A percentile compares a stretch with the other conserved stretches of the same genome.
These are phyloP conservation scores for Peterozyma xylosa DNA, from an alignment of 805 yeast species.

Conservation along the genomic window DNA sequence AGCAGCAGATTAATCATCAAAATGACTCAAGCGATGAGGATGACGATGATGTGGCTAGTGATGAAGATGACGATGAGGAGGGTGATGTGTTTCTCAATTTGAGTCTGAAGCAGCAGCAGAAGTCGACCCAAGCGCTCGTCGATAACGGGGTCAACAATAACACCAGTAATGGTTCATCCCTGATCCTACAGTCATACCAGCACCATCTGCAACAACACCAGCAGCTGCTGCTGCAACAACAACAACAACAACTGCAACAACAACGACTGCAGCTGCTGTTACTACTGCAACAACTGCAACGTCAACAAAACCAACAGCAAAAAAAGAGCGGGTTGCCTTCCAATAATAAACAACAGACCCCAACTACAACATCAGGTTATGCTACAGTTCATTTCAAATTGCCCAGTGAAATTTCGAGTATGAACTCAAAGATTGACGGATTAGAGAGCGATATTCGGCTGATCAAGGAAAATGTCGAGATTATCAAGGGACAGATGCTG, in stretches of 20 bases:
- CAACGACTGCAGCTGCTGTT: background rate
- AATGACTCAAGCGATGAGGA: background rate
- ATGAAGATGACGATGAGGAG: background rate
- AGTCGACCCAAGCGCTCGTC: too few relatives aligned
- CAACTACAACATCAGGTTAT: background rate
- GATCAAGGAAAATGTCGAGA: background rate
- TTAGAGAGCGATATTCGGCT: background rate
- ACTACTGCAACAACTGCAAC: background rate
- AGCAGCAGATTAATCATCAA: too few relatives aligned
- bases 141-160: too few relatives aligned
- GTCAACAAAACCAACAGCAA: background rate
- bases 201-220: background rate
- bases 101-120: too few relatives aligned
- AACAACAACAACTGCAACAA: background rate
- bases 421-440: background rate
- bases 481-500: slow-evolving; percentile 1
- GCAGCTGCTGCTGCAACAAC: background rate
- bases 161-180: background rate
- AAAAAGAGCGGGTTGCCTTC: too few relatives aligned
- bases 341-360: too few relatives aligned
- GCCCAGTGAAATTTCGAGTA: background rate
- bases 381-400: slow-evolving; percentile 3
- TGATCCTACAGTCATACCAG: background rate
- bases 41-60: background rate
- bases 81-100: background rate